Conservation (phyloP, 331 rosid species). For the Quercus tomentella region DNA sequence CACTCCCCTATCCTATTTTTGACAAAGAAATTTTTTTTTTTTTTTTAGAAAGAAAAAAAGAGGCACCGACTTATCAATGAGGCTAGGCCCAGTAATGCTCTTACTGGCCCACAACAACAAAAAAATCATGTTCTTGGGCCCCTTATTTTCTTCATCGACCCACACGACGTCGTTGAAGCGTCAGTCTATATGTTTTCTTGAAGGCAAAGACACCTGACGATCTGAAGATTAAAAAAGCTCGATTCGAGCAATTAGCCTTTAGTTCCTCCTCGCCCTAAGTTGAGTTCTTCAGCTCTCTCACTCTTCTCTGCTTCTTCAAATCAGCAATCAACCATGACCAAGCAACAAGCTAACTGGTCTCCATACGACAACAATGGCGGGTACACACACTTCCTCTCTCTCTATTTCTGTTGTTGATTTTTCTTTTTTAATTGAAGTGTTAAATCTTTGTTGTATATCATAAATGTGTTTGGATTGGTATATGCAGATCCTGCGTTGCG, state of each 20-base stretch:
- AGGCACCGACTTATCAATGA: no score
- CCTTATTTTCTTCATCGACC: neutral
- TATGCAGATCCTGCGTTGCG: slow-evolving; percentile 84
- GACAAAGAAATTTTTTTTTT: no score
- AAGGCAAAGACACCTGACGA: slow-evolving; percentile 41
- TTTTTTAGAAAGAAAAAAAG: no score
- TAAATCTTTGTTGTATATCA: neutral
- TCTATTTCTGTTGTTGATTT: neutral
- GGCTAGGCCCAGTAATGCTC: neutral
- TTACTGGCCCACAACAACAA: neutral
- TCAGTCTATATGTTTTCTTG: slow-evolving; percentile 36
- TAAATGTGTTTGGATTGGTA: neutral
- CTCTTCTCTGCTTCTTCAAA: neutral
- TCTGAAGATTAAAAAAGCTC: slow-evolving; percentile 11
- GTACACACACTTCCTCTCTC: slow-evolving; percentile 30
- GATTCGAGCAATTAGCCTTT: no score
- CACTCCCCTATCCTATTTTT: no score
- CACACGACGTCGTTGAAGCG: neutral
- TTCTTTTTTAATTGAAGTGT: neutral
- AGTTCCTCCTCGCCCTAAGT: slow-evolving; percentile 11
- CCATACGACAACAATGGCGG: slow-evolving; percentile 99
- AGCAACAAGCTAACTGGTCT: slow-evolving; percentile 85
- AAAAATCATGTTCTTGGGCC: neutral
- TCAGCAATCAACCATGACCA: slow-evolving; percentile 45
- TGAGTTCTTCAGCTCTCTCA: neutral